Base-by-base conservation (phyloP, 2,329 filamentous ascomycete genomes). In the Calonectria pseudoturangicola region DNA sequence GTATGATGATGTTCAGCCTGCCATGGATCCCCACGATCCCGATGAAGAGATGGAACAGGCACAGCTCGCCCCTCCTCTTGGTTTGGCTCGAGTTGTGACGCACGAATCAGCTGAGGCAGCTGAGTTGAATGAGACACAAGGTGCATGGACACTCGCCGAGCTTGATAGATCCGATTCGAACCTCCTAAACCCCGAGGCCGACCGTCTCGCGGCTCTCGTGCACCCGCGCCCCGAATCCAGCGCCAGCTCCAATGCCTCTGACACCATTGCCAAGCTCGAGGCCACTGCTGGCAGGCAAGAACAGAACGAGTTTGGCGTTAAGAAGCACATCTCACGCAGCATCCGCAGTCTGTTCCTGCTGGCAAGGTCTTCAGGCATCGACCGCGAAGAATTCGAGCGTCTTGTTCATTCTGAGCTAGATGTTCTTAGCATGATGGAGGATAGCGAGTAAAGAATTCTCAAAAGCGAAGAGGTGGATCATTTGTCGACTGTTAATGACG, bases 1-100 rank as follows among this genome's bases (percentile, higher is more conserved):
- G 81, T 96, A 97, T 82, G 92, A 93, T 77, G 87, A 90, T 74
- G 93, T 96, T 10, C 94, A 96, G 81, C 93, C 94, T 2, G 94
- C 94, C 39, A 91, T 96, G 87, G 94, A 96, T 83, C 91, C 91
- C 69, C 92, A 96, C 81, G 94, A 96, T 76, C 94, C 94, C n/a
- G 93, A 95, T 77, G 93, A 95, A 84, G 92, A 87, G 70, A 85
- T 79, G 2, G 77, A 76, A 58, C 75, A 75, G 65, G 78, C 82
- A 54, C 79, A 82, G 41, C 78, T 82, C 70, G 75, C 84, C 21
- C 83, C 83, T 8, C 85, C 85, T 3, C 79, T 76, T n/a, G 80
- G 73, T 60, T 75, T 82, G 39, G 73, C 72, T 47, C 76, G 66
- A 21, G 56, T 70, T 13, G 50, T 47, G 21, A 65, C 45, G n/a